Conservation (phyloP, 768 basidiomycete species). For the Rhizopogon sp. region DNA sequence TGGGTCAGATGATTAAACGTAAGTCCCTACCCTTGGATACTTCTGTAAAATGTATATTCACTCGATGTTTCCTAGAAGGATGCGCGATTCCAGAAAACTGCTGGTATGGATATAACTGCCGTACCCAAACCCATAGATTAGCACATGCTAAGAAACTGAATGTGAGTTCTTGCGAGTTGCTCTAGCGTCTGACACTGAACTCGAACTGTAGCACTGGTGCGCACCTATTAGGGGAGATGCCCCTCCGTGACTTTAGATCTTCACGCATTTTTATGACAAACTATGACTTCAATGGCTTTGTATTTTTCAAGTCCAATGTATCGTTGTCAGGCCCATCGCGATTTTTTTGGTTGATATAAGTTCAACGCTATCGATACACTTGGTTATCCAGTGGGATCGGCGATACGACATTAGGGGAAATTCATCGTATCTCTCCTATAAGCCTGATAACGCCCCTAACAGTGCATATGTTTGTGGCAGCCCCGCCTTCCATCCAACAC, state of each 20-base stretch:
- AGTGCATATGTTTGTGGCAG: no score
- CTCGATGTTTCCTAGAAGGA: not conserved
- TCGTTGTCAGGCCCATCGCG: not conserved
- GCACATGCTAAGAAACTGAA: conserved; percentile 22
- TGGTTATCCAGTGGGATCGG: no score
- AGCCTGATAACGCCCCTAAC: no score
- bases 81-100: conserved; percentile 17
- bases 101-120: conserved; percentile 28
- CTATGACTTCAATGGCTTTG: not conserved
- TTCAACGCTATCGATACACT: no score
- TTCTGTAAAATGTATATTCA: not conserved
- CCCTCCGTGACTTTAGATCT: not conserved
- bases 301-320: not conserved
- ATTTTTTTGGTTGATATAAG: not conserved
- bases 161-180: conserved; percentile 12
- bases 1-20: conserved; percentile 17
- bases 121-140: conserved; percentile 17
- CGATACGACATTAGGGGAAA: no score
- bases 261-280: not conserved
- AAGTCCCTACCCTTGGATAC: not conserved
- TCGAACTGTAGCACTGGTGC: not conserved
- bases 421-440: no score
- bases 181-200: not conserved
- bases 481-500: no score
- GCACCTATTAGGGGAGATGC: not conserved